phyloP scores from a whole-genome alignment of 1,139 yeast genomes.

The Pichia sp. region DNA sequence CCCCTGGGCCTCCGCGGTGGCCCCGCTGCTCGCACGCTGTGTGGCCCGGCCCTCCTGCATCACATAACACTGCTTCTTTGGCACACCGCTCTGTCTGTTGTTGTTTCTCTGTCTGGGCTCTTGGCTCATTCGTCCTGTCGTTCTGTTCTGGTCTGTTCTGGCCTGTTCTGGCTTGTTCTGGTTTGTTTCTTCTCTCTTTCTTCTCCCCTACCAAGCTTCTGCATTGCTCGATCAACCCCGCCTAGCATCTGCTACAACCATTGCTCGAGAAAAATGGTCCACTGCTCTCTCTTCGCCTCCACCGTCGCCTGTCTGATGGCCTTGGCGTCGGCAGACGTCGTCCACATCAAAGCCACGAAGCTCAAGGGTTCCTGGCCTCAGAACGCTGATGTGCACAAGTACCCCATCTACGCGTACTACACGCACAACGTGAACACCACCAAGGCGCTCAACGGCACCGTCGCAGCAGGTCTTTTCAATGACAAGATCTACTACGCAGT shows the following conservation, averaged over 20 bases:
- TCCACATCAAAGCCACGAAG: conserved; percentile 26
- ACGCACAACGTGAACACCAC: neutral
- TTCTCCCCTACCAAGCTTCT: no score
- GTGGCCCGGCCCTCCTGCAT: neutral
- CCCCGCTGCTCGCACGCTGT: no score
- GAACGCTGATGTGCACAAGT: conserved; percentile 22
- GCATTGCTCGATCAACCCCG: no score
- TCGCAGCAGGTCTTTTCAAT: conserved; percentile 12
- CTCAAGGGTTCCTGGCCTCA: conserved; percentile 30
- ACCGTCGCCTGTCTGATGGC: conserved; percentile 6
- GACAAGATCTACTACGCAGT: conserved; percentile 17
- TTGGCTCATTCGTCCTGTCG: neutral
- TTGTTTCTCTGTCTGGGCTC: no score
- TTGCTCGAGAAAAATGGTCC: conserved; percentile 7
- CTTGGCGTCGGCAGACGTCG: conserved; percentile 12
- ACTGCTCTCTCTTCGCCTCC: neutral
- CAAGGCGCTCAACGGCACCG: conserved; percentile 10
- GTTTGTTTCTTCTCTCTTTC: no score
- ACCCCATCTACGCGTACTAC: conserved; percentile 19
- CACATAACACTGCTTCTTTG: neutral
- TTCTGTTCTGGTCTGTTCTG: no score
- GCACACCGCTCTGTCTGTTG: neutral
- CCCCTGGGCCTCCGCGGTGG: no score
- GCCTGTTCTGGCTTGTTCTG: no score
- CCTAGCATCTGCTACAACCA: neutral